phyloP scores from a whole-genome alignment of 495 filamentous ascomycete species.

The Neurospora sp. region DNA sequence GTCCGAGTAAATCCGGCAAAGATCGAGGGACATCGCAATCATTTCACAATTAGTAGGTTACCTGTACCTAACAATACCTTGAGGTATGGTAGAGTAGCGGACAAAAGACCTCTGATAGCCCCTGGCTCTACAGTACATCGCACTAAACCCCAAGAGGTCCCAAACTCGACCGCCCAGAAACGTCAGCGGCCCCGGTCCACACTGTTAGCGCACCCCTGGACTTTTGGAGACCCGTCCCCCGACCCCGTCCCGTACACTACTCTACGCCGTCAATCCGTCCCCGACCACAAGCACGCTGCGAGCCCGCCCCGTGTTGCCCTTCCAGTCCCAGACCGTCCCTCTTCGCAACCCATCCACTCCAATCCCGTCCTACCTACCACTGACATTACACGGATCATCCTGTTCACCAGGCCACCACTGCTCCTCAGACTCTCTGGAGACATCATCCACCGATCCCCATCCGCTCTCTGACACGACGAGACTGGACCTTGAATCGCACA shows the following conservation, averaged over 20 bases:
- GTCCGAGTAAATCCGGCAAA: not conserved
- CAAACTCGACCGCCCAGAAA: not conserved
- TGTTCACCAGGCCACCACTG: not conserved
- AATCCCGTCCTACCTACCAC: not conserved
- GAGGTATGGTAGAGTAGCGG: not conserved
- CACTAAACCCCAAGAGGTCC: not conserved
- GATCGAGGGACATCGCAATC: not conserved
- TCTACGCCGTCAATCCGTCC: not conserved
- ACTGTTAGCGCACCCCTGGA: not conserved
- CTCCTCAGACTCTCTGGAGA: not conserved
- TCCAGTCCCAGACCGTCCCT: not conserved
- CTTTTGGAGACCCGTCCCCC: not conserved
- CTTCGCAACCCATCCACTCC: not conserved
- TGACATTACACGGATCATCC: not conserved
- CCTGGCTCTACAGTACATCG: not conserved
- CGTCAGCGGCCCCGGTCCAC: not conserved
- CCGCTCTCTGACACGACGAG: not conserved
- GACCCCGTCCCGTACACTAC: not conserved
- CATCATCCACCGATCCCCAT: not conserved
- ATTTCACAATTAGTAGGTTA: not conserved
- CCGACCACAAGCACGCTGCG: not conserved
- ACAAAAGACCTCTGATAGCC: not conserved
- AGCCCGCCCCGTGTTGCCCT: not conserved
- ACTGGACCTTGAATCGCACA: not conserved
- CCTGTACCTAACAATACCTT: too few relatives aligned